These are phyloP conservation scores for Medicago ruthenica DNA, from an alignment of 306 rosid genomes.

Conservation along the genomic window DNA sequence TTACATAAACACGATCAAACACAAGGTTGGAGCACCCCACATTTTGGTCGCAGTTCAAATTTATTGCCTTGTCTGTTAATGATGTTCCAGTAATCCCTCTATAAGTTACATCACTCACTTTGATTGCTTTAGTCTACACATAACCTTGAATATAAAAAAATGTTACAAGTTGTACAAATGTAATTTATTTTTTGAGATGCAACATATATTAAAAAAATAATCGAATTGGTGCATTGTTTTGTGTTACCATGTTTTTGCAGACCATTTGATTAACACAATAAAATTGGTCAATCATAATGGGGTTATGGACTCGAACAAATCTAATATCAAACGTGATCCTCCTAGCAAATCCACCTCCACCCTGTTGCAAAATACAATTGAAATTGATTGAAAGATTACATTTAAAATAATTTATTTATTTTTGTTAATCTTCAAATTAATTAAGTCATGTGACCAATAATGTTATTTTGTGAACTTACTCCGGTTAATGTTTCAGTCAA, in stretches of 20 bases:
- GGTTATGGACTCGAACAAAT: constrained; percentile 50
- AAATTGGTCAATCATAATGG: constrained; percentile 62
- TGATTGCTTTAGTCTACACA: constrained; percentile 45
- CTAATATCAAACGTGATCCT: constrained; percentile 49
- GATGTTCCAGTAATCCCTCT: constrained; percentile 57
- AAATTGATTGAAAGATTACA: neutral
- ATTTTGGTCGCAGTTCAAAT: constrained; percentile 55
- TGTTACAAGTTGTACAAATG: neutral
- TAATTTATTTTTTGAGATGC: too few species aligned
- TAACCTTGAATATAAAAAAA: neutral
- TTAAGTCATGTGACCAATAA: neutral
- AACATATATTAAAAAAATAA: too few species aligned
- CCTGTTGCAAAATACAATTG: constrained; percentile 35
- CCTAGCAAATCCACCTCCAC: constrained; percentile 64
- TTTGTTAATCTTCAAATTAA: too few species aligned
- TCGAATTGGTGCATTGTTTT: neutral
- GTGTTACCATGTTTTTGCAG: constrained; percentile 48
- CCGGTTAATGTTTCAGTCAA: constrained; percentile 58
- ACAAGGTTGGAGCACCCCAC: constrained; percentile 57
- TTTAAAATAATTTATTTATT: too few species aligned
- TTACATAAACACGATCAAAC: constrained; percentile 46
- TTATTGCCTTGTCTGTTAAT: constrained; percentile 42
- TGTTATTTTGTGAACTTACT: constrained; percentile 48
- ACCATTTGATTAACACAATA: constrained; percentile 45
- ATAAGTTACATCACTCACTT: constrained; percentile 53